These are phyloP conservation scores for Niveomyces coronatus DNA, from an alignment of 2,329 filamentous ascomycete species.

Conservation along the genomic window DNA sequence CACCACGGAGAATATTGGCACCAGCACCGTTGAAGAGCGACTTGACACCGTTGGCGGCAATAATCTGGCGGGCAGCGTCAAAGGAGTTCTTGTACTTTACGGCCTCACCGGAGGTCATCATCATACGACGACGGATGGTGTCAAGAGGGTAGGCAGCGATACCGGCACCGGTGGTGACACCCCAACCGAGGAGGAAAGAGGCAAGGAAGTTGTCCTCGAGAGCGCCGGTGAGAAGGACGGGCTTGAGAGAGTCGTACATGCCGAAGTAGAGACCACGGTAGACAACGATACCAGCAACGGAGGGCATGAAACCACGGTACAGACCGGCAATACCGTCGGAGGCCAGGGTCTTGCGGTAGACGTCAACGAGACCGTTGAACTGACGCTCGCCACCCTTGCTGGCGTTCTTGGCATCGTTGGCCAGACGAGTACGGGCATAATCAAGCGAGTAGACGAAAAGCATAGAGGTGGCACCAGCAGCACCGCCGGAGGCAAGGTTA, in stretches of 20 bases:
- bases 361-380: constrained; percentile 99
- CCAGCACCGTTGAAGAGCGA: constrained; percentile 99
- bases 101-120: constrained; percentile 97
- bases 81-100: constrained; percentile 99
- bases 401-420: constrained; percentile 99
- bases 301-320: constrained; percentile 99
- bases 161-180: constrained; percentile 99
- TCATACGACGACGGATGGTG: constrained; percentile 99
- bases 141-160: constrained; percentile 99
- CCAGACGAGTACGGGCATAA: constrained; percentile 99
- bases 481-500: constrained; percentile 99
- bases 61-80: constrained; percentile 91
- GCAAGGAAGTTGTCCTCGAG: constrained; percentile 99
- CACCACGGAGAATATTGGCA: constrained; percentile 99
- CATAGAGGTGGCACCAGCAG: constrained; percentile 98
- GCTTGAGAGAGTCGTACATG: constrained; percentile 99
- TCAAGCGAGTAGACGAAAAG: constrained; percentile 99
- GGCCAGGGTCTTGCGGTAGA: constrained; percentile 99
- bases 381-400: constrained; percentile 96
- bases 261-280: constrained; percentile 99
- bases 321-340: constrained; percentile 98
- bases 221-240: constrained; percentile 80
- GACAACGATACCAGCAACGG: constrained; percentile 96
- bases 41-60: constrained; percentile 94
- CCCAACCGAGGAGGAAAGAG: constrained; percentile 97